Percentiles rank a stretch among this genome's conserved stretches.
Conservation (phyloP, 495 filamentous ascomycete species). For the Podospora tetraspora region DNA sequence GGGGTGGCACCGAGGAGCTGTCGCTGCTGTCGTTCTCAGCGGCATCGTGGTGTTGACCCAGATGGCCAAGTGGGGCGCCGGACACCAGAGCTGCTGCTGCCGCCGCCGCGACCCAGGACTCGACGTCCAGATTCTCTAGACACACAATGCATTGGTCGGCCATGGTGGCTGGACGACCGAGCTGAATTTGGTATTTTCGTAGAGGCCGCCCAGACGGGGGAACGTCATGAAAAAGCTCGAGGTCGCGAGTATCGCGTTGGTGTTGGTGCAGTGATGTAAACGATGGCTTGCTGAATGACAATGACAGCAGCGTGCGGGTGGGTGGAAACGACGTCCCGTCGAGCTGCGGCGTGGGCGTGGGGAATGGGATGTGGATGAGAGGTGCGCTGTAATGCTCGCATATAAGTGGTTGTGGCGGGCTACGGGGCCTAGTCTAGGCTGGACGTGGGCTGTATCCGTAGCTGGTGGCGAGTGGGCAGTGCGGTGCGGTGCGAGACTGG, state of each 20-base stretch:
- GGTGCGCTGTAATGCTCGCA: background rate
- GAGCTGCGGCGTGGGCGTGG: background rate
- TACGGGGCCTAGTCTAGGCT: background rate
- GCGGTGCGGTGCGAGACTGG: background rate
- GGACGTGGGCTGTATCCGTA: background rate
- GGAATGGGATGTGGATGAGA: background rate
- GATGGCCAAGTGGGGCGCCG: slow-evolving; percentile 8
- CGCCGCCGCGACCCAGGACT: slow-evolving; percentile 20
- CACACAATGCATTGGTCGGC: slow-evolving; percentile 95
- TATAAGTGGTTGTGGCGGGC: background rate
- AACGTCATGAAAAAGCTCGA: slow-evolving; percentile 35
- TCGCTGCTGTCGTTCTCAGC: slow-evolving; percentile 3
- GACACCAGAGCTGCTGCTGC: slow-evolving; percentile 1
- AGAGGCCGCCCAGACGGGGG: slow-evolving; percentile 10
- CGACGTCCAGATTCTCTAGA: slow-evolving; percentile 75
- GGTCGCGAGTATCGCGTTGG: background rate
- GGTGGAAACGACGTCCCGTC: background rate
- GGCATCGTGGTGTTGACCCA: background rate
- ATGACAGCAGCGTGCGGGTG: background rate
- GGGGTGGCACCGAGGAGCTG: slow-evolving; percentile 9
- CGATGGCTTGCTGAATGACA: slow-evolving; percentile 6
- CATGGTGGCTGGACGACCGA: slow-evolving; percentile 46
- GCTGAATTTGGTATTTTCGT: slow-evolving; percentile 7
- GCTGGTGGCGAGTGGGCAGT: slow-evolving; percentile 14
- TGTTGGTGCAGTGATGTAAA: background rate